Conservation (phyloP, 2,329 filamentous ascomycete species). For the Monilinia laxa region DNA sequence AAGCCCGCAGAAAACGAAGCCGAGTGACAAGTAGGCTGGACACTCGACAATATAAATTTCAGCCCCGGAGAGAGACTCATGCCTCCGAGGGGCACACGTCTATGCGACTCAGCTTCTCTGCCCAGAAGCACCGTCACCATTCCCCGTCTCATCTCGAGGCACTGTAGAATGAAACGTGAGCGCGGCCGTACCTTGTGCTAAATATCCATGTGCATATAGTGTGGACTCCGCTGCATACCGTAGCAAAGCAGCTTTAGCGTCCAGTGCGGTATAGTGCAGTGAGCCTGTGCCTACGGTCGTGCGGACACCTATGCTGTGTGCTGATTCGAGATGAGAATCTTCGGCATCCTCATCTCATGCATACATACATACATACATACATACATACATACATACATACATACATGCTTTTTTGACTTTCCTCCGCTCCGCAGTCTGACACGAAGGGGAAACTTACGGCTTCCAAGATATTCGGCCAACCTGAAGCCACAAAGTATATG, state of each 20-base stretch:
- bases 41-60: not conserved
- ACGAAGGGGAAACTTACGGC: not conserved
- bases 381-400: too few species aligned
- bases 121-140: conserved; percentile 5
- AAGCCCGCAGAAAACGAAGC: not conserved
- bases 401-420: too few species aligned
- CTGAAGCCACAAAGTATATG: too few species aligned
- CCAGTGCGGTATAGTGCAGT: not conserved
- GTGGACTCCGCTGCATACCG: conserved; percentile 1
- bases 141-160: not conserved
- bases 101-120: not conserved
- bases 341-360: not conserved
- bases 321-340: conserved; percentile 1
- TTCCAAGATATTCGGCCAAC: too few species aligned
- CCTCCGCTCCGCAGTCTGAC: conserved; percentile 2
- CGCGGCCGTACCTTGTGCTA: conserved; percentile 3
- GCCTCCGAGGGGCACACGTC: not conserved
- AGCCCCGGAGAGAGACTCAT: conserved; percentile 12
- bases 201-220: conserved; percentile 3
- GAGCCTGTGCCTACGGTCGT: conserved; percentile 8
- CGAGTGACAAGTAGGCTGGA: not conserved
- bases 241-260: not conserved
- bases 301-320: not conserved
- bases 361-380: too few species aligned
- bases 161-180: not conserved